These are phyloP conservation scores for Zasmidium cellare DNA, from an alignment of 2,329 filamentous ascomycete genomes.

Conservation along the genomic window DNA sequence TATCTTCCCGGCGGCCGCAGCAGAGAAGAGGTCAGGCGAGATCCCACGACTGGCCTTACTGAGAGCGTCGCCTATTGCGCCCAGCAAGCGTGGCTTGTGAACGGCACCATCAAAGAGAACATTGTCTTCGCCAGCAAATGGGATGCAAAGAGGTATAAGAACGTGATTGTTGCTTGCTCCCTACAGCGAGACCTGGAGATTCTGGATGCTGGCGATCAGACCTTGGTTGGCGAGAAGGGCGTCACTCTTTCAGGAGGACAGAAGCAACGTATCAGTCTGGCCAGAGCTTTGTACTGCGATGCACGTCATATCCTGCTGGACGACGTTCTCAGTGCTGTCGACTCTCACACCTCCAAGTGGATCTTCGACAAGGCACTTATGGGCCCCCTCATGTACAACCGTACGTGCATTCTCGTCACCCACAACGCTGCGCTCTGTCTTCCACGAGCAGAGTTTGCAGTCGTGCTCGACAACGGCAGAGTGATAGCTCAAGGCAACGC, in stretches of 20 bases:
- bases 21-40: conserved; percentile 77
- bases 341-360: conserved; percentile 97
- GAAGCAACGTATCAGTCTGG: conserved; percentile 94
- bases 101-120: conserved; percentile 93
- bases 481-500: conserved; percentile 75
- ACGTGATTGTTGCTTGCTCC: conserved; percentile 88
- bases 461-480: conserved; percentile 84
- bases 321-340: conserved; percentile 93
- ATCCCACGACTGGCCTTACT: conserved; percentile 81
- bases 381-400: conserved; percentile 81
- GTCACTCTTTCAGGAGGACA: conserved; percentile 96
- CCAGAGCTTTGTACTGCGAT: conserved; percentile 95
- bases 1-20: conserved; percentile 82
- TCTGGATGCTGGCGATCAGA: conserved; percentile 87
- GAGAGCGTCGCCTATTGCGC: conserved; percentile 96
- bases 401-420: conserved; percentile 93
- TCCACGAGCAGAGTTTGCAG: conserved; percentile 75
- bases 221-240: conserved; percentile 93
- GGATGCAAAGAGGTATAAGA: conserved; percentile 78
- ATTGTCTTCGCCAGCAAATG: conserved; percentile 84
- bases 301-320: conserved; percentile 88
- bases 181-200: conserved; percentile 90
- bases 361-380: conserved; percentile 93
- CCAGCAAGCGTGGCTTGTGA: conserved; percentile 95
- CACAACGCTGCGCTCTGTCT: conserved; percentile 91